phyloP scores from a whole-genome alignment of 2,329 filamentous ascomycete species.

The Trichoderma sp. region DNA sequence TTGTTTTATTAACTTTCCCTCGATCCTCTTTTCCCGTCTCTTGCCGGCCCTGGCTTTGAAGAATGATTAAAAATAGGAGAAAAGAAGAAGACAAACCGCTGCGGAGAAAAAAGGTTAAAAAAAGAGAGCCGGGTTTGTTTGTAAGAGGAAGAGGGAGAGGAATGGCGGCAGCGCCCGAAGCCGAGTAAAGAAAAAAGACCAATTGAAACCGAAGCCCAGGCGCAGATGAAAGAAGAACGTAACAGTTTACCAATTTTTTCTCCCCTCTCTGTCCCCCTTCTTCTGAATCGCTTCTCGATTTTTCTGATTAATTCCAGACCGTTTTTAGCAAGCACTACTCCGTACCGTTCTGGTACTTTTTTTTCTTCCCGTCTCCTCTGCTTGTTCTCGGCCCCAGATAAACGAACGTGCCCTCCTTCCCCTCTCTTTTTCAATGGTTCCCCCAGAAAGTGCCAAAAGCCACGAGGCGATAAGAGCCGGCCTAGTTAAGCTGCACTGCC shows the following conservation, averaged over 20 bases:
- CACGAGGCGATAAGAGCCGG: background rate
- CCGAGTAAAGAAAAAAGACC: background rate
- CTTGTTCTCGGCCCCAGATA: background rate
- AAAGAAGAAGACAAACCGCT: background rate
- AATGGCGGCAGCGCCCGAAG: background rate
- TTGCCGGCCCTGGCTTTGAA: background rate
- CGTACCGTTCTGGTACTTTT: background rate
- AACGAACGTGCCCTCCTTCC: background rate
- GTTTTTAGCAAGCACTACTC: background rate
- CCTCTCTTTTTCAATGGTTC: conserved; percentile 1
- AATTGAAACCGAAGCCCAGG: conserved; percentile 11
- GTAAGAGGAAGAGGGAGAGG: background rate
- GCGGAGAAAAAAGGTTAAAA: background rate
- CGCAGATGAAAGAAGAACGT: conserved; percentile 11
- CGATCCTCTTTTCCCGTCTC: background rate
- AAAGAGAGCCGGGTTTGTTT: background rate
- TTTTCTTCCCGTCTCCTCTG: background rate
- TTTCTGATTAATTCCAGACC: background rate
- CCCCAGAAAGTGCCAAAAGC: background rate
- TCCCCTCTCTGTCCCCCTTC: background rate
- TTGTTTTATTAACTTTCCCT: background rate
- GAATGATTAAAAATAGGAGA: background rate
- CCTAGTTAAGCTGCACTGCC: background rate
- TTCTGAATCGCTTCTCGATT: background rate
- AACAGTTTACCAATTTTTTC: conserved; percentile 8